Evolutionary conservation across 345 rosid species (phyloP).

Genomic region (Populus euphratica): DNA sequence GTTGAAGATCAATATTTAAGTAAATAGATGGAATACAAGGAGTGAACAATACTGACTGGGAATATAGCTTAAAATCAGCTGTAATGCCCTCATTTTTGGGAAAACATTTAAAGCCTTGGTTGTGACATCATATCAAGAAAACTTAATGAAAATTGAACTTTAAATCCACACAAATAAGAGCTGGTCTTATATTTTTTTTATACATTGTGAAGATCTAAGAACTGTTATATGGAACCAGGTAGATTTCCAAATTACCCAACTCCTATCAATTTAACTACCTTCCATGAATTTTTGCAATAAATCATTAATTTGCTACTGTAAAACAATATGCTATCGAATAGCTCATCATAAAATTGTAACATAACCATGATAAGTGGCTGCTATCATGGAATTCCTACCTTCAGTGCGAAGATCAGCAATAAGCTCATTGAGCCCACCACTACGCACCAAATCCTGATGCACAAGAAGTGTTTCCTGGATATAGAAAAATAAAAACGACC

Average conservation of each 20-base stretch:
- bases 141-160: not conserved
- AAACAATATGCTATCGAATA: not conserved
- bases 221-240: not conserved
- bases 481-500: slow-evolving; percentile 5
- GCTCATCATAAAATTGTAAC: not conserved
- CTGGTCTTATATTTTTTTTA: not conserved
- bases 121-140: not conserved
- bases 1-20: not conserved
- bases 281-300: not conserved
- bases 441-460: slow-evolving; percentile 72
- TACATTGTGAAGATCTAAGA: not conserved
- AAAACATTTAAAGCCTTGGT: not conserved
- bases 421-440: slow-evolving; percentile 53
- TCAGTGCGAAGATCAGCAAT: slow-evolving; percentile 49
- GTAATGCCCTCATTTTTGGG: not conserved
- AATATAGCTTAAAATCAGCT: not conserved
- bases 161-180: not conserved
- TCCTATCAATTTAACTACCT: not conserved
- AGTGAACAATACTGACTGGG: not conserved
- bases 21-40: not conserved
- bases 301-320: not conserved
- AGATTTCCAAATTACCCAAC: not conserved
- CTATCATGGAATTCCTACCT: slow-evolving; percentile 40
- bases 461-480: slow-evolving; percentile 93
- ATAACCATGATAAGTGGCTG: not conserved